phyloP scores from a whole-genome alignment of 2,329 filamentous ascomycete species.

The Fusarium cicatricum region DNA sequence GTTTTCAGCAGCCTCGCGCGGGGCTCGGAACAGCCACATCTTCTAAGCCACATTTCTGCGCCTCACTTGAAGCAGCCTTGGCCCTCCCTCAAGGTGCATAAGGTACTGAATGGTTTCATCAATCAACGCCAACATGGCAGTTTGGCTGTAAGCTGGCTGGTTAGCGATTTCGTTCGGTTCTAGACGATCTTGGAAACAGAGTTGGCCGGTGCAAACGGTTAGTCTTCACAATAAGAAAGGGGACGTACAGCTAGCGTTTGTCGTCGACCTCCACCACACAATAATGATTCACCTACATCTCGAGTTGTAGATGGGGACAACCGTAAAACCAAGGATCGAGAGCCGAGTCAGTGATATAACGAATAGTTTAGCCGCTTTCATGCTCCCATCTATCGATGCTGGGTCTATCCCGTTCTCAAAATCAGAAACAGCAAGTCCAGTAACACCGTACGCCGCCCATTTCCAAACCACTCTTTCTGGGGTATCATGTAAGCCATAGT shows the following conservation, averaged over 20 bases:
- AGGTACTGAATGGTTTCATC: too few species aligned
- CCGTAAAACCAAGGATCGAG: background rate
- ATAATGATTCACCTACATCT: background rate
- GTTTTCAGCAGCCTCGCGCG: slow-evolving; percentile 8
- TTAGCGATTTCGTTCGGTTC: too few species aligned
- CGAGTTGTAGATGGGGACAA: background rate
- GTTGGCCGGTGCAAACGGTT: too few species aligned
- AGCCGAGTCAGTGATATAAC: background rate
- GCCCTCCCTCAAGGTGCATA: too few species aligned
- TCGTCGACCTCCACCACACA: background rate
- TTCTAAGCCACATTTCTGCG: background rate
- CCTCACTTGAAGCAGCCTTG: too few species aligned
- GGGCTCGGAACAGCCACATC: slow-evolving; percentile 5
- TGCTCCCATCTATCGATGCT: slow-evolving; percentile 14
- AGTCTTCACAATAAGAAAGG: background rate
- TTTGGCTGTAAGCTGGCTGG: too few species aligned
- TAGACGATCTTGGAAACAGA: too few species aligned
- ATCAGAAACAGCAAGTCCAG: slow-evolving; percentile 9
- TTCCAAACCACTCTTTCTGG: slow-evolving; percentile 10
- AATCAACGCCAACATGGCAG: too few species aligned
- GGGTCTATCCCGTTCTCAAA: background rate
- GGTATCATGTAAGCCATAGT: slow-evolving; percentile 26
- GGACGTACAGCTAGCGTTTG: background rate
- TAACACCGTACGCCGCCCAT: slow-evolving; percentile 26
- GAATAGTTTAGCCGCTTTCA: slow-evolving; percentile 7